Percentiles rank a stretch among this genome's conserved stretches.
Conservation (phyloP, 805 yeast species). For the Teunomyces funiuensis region DNA sequence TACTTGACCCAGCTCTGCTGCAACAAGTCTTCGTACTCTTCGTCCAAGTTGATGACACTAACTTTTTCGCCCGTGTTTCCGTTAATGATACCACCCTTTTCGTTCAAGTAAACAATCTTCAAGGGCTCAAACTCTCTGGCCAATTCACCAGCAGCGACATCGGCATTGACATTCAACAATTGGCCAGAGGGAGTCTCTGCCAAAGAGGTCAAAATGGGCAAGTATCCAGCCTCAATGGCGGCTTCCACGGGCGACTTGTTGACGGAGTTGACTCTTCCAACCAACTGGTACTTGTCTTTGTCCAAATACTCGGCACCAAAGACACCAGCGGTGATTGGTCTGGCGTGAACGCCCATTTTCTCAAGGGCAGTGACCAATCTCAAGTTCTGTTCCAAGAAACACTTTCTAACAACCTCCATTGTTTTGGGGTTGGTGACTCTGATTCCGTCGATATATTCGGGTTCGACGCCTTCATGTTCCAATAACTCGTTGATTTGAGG, state of each 20-base stretch:
- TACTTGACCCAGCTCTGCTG: conserved; percentile 97
- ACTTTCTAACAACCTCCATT: conserved; percentile 93
- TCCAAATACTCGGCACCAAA: conserved; percentile 91
- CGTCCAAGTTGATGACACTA: conserved; percentile 88
- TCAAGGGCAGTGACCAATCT: conserved; percentile 94
- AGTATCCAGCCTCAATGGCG: conserved; percentile 91
- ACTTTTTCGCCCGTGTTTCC: conserved; percentile 90
- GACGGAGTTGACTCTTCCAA: conserved; percentile 85
- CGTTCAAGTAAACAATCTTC: conserved; percentile 93
- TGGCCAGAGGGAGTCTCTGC: conserved; percentile 98
- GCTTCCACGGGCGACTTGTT: conserved; percentile 88
- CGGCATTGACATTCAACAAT: conserved; percentile 95
- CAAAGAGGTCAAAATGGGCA: conserved; percentile 92
- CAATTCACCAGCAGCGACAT: conserved; percentile 97
- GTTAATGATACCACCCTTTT: conserved; percentile 95
- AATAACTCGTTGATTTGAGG: conserved; percentile 95
- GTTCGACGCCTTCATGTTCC: conserved; percentile 93
- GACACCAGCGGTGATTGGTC: conserved; percentile 98
- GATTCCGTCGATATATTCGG: conserved; percentile 94
- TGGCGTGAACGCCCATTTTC: conserved; percentile 93
- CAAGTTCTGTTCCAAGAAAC: conserved; percentile 93
- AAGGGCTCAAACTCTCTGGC: conserved; percentile 96
- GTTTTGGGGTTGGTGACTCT: conserved; percentile 93
- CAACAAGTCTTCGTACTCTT: conserved; percentile 88
- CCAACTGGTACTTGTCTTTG: conserved; percentile 85